Evolutionary conservation across 139 green algal genomes (phyloP).

Genomic region (Dunaliella primolecta): DNA sequence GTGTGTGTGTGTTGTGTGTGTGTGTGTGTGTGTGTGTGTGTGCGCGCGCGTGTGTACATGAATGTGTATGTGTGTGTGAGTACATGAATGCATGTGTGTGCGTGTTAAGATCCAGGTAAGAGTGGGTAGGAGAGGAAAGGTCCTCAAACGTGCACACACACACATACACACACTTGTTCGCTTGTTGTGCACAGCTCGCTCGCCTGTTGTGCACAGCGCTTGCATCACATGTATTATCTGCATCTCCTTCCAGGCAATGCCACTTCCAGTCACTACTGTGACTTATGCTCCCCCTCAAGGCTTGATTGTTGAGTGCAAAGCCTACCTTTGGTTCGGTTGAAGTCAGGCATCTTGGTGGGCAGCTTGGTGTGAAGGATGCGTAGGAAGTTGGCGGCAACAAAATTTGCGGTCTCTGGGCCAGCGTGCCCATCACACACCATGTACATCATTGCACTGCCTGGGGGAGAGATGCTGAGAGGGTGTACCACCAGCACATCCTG

Average conservation of each 20-base stretch:
- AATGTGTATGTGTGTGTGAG: neutral
- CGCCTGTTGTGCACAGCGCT: no score
- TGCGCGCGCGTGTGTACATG: neutral
- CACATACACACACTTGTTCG: no score
- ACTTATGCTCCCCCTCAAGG: no score
- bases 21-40: neutral
- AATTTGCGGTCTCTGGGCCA: conserved; percentile 21
- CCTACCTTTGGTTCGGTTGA: conserved; percentile 1
- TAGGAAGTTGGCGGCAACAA: conserved; percentile 23
- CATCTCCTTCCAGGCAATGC: no score
- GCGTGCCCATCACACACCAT: conserved; percentile 30
- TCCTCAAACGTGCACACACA: no score
- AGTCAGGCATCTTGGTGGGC: conserved; percentile 18
- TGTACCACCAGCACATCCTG: conserved; percentile 41
- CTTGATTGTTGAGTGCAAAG: no score
- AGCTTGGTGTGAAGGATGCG: conserved; percentile 26
- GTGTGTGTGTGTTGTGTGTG: neutral
- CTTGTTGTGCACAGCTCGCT: no score
- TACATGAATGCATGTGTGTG: neutral
- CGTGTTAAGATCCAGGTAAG: no score
- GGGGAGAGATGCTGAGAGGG: conserved; percentile 23
- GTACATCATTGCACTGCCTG: conserved; percentile 20
- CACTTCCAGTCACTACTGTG: no score
- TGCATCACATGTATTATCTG: no score
- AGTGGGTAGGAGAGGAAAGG: no score